phyloP scores from a whole-genome alignment of 768 basidiomycete genomes.

The Lactarius pseudohatsudake region DNA sequence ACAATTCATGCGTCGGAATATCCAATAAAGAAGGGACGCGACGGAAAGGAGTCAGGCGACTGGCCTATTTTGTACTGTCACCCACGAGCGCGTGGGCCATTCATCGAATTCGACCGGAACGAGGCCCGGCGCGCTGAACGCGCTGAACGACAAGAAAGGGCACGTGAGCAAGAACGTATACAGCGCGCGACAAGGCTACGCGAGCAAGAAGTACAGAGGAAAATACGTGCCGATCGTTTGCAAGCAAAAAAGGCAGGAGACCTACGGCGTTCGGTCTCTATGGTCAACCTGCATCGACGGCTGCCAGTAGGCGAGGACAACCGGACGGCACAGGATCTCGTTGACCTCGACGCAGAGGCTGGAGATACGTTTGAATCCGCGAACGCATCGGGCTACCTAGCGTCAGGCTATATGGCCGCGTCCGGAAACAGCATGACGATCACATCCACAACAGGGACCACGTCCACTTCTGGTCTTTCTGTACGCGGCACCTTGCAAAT shows the following conservation, averaged over 20 bases:
- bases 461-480: conserved; percentile 55
- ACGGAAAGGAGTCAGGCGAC: conserved; percentile 52
- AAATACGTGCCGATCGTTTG: conserved; percentile 24
- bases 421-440: conserved; percentile 94
- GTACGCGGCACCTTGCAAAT: conserved; percentile 47
- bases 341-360: conserved; percentile 44
- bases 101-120: conserved; percentile 70
- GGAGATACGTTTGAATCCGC: conserved; percentile 48
- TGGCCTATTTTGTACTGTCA: conserved; percentile 89
- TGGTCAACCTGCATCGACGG: conserved; percentile 71
- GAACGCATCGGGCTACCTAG: conserved; percentile 69
- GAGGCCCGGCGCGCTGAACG: conserved; percentile 54
- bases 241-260: conserved; percentile 49
- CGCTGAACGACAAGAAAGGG: conserved; percentile 41
- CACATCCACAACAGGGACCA: conserved; percentile 88
- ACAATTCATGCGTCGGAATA: conserved; percentile 88
- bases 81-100: conserved; percentile 69
- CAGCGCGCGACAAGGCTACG: conserved; percentile 31
- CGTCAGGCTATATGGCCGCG: conserved; percentile 78
- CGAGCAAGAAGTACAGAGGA: conserved; percentile 35
- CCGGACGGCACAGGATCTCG: conserved; percentile 39
- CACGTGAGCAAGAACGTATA: conserved; percentile 44
- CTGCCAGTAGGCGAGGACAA: conserved; percentile 41
- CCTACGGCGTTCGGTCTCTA: conserved; percentile 70
- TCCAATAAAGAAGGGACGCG: conserved; percentile 50